These are phyloP conservation scores for Taphrina pruni DNA, from an alignment of 1,139 yeast genomes.

Conservation along the genomic window DNA sequence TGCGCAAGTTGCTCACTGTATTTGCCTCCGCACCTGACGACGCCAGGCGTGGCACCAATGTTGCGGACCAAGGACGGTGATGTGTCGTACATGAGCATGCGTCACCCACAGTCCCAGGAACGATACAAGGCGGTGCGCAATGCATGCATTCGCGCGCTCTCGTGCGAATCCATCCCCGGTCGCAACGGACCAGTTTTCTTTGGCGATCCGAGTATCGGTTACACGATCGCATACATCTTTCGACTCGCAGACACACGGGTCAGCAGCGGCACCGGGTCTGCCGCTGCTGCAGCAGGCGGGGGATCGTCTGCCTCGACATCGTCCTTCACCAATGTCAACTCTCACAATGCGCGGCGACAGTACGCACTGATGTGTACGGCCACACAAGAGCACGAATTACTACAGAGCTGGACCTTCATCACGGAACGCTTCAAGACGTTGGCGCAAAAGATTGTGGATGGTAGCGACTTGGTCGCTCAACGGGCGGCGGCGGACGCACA, in stretches of 20 bases:
- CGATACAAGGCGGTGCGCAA: slow-evolving; percentile 64
- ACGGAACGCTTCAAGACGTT: slow-evolving; percentile 37
- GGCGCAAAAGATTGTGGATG: slow-evolving; percentile 28
- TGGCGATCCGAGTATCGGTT: slow-evolving; percentile 72
- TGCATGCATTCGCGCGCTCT: slow-evolving; percentile 57
- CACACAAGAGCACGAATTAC: slow-evolving; percentile 26
- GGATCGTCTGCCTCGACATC: slow-evolving; percentile 57
- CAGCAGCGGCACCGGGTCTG: too few relatives aligned
- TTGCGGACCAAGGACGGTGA: slow-evolving; percentile 22
- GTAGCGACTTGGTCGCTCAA: slow-evolving; percentile 10
- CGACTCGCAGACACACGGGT: slow-evolving; percentile 71
- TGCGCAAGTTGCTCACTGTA: slow-evolving; percentile 49
- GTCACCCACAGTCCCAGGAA: slow-evolving; percentile 65
- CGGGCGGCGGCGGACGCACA: neutral
- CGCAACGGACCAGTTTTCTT: slow-evolving; percentile 70
- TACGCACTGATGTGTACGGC: slow-evolving; percentile 47
- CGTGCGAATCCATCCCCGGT: slow-evolving; percentile 67
- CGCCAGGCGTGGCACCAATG: slow-evolving; percentile 49
- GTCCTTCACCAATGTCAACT: neutral
- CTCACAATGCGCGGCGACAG: slow-evolving; percentile 25
- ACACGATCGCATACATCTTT: slow-evolving; percentile 69
- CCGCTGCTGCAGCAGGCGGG: too few relatives aligned
- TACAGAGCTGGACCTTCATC: slow-evolving; percentile 37
- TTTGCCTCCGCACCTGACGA: slow-evolving; percentile 48
- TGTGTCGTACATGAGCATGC: slow-evolving; percentile 48